Percentiles rank a stretch among this genome's conserved stretches.
Evolutionary conservation across 306 rosid genomes (phyloP).

Genomic region (Fagus crenata): DNA sequence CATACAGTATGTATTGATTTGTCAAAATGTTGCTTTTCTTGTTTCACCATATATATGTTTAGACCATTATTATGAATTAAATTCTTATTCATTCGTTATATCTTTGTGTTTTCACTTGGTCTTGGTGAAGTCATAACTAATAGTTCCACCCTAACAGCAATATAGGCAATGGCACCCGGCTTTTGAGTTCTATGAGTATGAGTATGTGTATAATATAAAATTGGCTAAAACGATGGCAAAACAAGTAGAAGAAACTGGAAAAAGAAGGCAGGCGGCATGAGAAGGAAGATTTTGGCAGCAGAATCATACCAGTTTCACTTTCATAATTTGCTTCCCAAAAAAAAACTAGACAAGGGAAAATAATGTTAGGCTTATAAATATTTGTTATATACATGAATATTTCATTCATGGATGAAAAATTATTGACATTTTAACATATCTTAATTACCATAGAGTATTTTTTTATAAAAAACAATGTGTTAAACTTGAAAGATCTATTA

Average conservation of each 20-base stretch:
- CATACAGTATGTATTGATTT: conserved; percentile 45
- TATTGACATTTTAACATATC: background rate
- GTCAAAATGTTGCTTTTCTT: background rate
- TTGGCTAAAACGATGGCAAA: background rate
- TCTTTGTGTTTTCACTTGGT: conserved; percentile 8
- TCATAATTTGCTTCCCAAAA: background rate
- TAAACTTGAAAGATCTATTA: background rate
- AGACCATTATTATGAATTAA: background rate
- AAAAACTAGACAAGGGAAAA: background rate
- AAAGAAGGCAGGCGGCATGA: background rate
- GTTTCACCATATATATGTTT: background rate
- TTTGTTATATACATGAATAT: background rate
- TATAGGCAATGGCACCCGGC: background rate
- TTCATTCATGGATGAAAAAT: background rate
- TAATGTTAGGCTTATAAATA: background rate
- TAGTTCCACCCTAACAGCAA: background rate
- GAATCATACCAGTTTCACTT: conserved; percentile 1
- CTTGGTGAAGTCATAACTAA: background rate
- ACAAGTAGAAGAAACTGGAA: background rate
- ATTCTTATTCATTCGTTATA: background rate
- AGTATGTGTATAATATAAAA: background rate
- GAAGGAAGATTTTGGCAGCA: background rate
- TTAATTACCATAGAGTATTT: background rate
- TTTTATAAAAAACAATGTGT: background rate
- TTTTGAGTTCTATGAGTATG: background rate